Conservation (phyloP, 345 rosid species). For the Raphanus sativus region DNA sequence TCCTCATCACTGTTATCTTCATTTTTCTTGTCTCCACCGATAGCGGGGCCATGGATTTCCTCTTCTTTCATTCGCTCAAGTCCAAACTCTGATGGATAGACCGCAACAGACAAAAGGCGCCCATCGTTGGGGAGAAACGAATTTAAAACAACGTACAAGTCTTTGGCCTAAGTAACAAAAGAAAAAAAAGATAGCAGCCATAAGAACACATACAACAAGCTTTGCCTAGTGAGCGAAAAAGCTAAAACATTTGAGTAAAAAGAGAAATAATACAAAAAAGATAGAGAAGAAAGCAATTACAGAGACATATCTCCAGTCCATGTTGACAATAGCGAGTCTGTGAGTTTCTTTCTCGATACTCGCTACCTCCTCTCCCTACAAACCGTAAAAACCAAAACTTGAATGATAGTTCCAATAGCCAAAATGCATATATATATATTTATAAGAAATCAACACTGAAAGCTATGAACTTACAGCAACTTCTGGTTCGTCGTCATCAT, state of each 20-base stretch:
- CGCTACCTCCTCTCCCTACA: constrained; percentile 66
- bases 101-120: constrained; percentile 61
- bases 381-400: constrained; percentile 2
- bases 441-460: not conserved
- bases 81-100: constrained; percentile 94
- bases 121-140: constrained; percentile 89
- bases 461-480: constrained; percentile 38
- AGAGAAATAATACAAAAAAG: not conserved
- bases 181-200: not conserved
- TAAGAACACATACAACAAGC: not conserved
- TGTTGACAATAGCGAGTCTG: constrained; percentile 75
- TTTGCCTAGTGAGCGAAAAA: not conserved
- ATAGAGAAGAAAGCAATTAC: constrained; percentile 42
- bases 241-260: not conserved
- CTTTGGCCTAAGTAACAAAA: constrained; percentile 60
- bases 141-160: constrained; percentile 70
- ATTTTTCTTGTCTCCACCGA: constrained; percentile 49
- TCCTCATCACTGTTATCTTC: constrained; percentile 45
- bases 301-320: constrained; percentile 96
- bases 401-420: not conserved
- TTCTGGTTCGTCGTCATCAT: constrained; percentile 54
- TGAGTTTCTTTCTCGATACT: constrained; percentile 64
- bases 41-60: constrained; percentile 86
- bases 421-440: not conserved
- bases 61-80: constrained; percentile 89